phyloP scores from a whole-genome alignment of 163 green algal genomes.

The Scenedesmus sp. region DNA sequence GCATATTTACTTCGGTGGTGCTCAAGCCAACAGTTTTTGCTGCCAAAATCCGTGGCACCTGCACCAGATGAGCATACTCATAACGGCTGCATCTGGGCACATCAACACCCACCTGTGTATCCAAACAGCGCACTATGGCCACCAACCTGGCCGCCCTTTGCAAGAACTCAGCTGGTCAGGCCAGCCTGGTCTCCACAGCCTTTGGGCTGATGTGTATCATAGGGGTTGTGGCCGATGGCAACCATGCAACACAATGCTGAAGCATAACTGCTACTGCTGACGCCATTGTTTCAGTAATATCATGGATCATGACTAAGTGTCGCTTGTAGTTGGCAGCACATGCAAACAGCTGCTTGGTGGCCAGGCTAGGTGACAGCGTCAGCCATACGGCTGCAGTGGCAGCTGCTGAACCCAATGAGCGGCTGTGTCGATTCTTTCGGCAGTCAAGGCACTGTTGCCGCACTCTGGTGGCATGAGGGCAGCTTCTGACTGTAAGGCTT shows the following conservation, averaged over 20 bases:
- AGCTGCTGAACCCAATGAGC: background rate
- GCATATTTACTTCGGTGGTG: no score
- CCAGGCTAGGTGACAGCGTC: background rate
- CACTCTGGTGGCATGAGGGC: no score
- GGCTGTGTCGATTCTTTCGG: no score
- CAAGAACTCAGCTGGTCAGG: slow-evolving; percentile 43
- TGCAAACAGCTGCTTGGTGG: background rate
- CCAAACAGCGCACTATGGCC: slow-evolving; percentile 47
- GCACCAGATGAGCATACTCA: no score
- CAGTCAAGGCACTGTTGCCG: no score
- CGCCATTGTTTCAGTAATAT: background rate
- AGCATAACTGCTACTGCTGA: background rate
- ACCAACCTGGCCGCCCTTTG: slow-evolving; percentile 38
- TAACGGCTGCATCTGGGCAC: no score
- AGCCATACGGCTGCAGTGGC: background rate
- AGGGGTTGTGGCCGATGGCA: background rate
- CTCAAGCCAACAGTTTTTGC: no score
- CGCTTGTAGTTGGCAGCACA: background rate
- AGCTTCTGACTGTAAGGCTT: no score
- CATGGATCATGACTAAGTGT: background rate
- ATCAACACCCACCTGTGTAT: slow-evolving; percentile 17
- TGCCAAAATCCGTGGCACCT: no score
- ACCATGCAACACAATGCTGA: background rate
- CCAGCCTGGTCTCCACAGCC: background rate
- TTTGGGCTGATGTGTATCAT: slow-evolving; percentile 47